These are phyloP conservation scores for Xanthoconium stramineum DNA, from an alignment of 768 basidiomycete genomes.

Conservation along the genomic window DNA sequence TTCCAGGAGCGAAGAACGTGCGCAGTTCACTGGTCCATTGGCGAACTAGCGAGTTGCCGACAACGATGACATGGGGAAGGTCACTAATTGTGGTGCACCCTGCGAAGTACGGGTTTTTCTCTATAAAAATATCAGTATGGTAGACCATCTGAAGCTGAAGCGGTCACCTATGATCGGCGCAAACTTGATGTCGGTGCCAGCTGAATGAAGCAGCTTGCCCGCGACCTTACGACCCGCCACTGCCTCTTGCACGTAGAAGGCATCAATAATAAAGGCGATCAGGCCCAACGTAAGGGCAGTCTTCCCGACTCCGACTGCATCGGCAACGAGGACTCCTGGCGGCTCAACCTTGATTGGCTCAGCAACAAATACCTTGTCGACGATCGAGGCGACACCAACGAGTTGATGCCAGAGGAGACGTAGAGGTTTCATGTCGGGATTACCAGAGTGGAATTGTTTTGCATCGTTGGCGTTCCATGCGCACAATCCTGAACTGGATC, in stretches of 20 bases:
- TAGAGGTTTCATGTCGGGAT: constrained; percentile 1
- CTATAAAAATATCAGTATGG: background rate
- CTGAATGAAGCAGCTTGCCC: background rate
- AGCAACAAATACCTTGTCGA: background rate
- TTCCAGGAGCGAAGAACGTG: constrained; percentile 3
- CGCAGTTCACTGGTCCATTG: constrained; percentile 1
- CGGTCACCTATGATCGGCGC: constrained; percentile 1
- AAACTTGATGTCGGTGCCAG: background rate
- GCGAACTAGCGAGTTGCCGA: constrained; percentile 1
- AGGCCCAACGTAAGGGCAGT: constrained; percentile 6
- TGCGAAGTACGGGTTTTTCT: background rate
- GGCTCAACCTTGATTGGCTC: background rate
- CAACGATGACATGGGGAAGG: constrained; percentile 3
- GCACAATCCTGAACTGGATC: background rate
- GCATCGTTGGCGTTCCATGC: background rate
- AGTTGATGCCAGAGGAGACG: constrained; percentile 11
- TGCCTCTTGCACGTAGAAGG: constrained; percentile 3
- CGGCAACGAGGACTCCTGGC: background rate
- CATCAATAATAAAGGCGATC: constrained; percentile 1
- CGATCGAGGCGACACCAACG: background rate
- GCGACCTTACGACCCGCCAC: background rate
- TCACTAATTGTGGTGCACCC: background rate
- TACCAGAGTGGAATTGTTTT: background rate
- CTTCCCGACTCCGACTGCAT: constrained; percentile 7
- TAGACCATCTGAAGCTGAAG: background rate